Percentiles rank a stretch among this genome's conserved stretches.
phyloP scores from a whole-genome alignment of 1,139 yeast genomes.

The Torulaspora pretoriensis region DNA sequence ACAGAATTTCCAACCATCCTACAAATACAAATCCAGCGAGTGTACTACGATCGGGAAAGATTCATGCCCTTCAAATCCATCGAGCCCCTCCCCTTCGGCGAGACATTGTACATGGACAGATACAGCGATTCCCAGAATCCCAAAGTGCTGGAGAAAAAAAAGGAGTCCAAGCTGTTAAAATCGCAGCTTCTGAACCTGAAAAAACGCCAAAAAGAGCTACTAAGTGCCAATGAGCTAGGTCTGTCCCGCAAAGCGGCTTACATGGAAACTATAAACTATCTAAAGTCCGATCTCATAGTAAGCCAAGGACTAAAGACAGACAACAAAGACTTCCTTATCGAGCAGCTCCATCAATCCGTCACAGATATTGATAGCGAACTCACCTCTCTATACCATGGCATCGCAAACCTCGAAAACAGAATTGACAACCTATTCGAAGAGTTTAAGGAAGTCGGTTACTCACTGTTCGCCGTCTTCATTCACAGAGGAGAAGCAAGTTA shows the following conservation, averaged over 20 bases:
- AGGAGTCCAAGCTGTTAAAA: constrained; percentile 64
- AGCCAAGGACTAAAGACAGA: constrained; percentile 39
- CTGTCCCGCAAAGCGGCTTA: constrained; percentile 50
- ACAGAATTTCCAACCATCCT: constrained; percentile 71
- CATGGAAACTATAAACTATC: constrained; percentile 52
- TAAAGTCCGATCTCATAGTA: constrained; percentile 42
- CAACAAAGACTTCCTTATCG: constrained; percentile 23
- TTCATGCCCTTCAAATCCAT: constrained; percentile 76
- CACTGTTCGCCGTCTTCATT: constrained; percentile 85
- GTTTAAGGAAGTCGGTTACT: constrained; percentile 64
- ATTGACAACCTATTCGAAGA: constrained; percentile 57
- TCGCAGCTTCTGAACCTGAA: constrained; percentile 46
- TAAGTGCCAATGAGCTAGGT: constrained; percentile 45
- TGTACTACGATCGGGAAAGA: constrained; percentile 73
- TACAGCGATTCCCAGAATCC: constrained; percentile 71
- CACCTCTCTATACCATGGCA: constrained; percentile 38
- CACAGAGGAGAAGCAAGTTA: constrained; percentile 95
- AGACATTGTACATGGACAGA: constrained; percentile 77
- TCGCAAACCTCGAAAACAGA: constrained; percentile 43
- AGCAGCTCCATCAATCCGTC: constrained; percentile 34
- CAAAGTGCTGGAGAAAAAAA: constrained; percentile 47
- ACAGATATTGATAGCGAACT: constrained; percentile 41
- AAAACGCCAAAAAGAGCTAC: constrained; percentile 42
- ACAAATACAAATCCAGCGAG: constrained; percentile 92
- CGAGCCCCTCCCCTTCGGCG: constrained; percentile 77